Evolutionary conservation across 179 eudicot species (phyloP), one percentile per base, ranked within the genome.

Genomic region (Actinidia arguta): DNA sequence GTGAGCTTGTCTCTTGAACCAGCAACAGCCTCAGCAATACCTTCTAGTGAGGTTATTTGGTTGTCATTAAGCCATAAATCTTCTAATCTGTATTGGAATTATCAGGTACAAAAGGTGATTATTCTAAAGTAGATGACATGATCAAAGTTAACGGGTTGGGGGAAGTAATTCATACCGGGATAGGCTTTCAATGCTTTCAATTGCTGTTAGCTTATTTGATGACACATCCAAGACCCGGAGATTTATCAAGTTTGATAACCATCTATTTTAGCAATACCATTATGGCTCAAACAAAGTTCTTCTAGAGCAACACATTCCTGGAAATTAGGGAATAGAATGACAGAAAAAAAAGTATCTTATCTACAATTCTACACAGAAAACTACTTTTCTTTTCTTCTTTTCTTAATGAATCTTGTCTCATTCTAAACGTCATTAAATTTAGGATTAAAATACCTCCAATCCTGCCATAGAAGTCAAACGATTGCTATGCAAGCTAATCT

Each of bases 11-110:
- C 94, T 82, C 88, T 93, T 61, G 95, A 93, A 80, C 98, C 93
- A 82, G 89, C 81, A 85, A 92, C 98, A 50, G 92, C 96, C 83
- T 92, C 95, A 46, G 83, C 90, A 83, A 96, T 81, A 80, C 90
- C 92, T 59, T 95, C 98, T 61, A 95, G 70, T 64, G 94, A 89
- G 42, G 89, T 84, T 80, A 96, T 92, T 77, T 95, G 96, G 91
- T 96, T 96, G 89, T 93, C 98, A 91, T 96, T 96, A 56, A 96
- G 98, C 99, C 99, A 96, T 80, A 96, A 86, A 90, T 96, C 99
- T 85, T 96, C 98, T 88, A 96, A 86, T 81, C 99, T 96, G 89
- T 81, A 86, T 58, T 68, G 22, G n/a, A 66, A 82, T 10, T 64
- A 42, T 27, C 44, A 48, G 16, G 31, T 4, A 18, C 24, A 8